These are phyloP conservation scores for Cajanus cajan DNA, from an alignment of 306 rosid species.

Conservation along the genomic window DNA sequence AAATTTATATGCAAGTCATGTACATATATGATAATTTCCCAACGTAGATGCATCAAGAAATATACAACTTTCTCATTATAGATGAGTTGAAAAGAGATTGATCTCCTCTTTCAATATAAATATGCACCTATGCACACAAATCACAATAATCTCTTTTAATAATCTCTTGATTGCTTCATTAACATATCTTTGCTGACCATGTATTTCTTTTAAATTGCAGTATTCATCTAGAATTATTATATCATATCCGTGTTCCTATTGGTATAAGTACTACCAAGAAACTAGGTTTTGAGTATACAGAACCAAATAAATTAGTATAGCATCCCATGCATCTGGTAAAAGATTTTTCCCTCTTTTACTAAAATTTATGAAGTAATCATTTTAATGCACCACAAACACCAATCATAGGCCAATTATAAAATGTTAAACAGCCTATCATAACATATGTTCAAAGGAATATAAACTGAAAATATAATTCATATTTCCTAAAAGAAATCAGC, in stretches of 20 bases:
- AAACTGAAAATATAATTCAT: no score
- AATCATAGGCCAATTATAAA: not conserved
- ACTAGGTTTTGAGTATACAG: not conserved
- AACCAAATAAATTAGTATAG: slow-evolving; percentile 2
- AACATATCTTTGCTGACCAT: not conserved
- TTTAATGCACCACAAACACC: slow-evolving; percentile 10
- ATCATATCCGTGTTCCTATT: no score
- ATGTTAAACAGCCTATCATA: not conserved
- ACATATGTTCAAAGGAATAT: no score
- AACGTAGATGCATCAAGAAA: not conserved
- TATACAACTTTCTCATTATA: no score
- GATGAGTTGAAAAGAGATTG: not conserved
- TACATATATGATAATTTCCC: not conserved
- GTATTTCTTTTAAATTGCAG: not conserved
- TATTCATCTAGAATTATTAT: not conserved
- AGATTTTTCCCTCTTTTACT: not conserved
- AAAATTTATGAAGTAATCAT: not conserved
- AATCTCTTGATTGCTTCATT: not conserved
- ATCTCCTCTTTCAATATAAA: no score
- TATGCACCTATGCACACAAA: no score
- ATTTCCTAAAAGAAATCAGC: no score
- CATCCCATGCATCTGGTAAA: not conserved
- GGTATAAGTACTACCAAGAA: not conserved
- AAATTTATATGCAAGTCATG: not conserved
- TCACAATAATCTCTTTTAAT: no score